phyloP scores from a whole-genome alignment of 2,329 filamentous ascomycete species.

The Pseudovirgaria hyperparasitica region DNA sequence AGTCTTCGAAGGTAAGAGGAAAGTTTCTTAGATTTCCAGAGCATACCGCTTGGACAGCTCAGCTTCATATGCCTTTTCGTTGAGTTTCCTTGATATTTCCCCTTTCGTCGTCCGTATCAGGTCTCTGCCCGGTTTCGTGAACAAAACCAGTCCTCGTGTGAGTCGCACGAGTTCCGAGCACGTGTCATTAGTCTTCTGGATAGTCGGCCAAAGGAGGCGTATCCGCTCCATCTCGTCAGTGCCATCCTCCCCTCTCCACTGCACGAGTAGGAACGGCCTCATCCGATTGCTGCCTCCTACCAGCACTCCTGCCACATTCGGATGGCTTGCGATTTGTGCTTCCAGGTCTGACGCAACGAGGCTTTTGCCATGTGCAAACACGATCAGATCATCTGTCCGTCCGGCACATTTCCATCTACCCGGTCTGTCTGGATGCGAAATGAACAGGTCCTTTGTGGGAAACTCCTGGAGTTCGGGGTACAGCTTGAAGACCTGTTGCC shows the following conservation, averaged over 20 bases:
- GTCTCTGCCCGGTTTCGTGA: slow-evolving; percentile 3
- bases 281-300: slow-evolving; percentile 5
- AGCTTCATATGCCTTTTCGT: slow-evolving; percentile 4
- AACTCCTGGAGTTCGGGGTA: slow-evolving; percentile 10
- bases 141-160: slow-evolving; percentile 3
- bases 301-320: slow-evolving; percentile 3
- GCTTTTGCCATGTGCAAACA: slow-evolving; percentile 40
- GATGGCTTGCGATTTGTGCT: slow-evolving; percentile 1
- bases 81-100: slow-evolving; percentile 1
- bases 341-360: slow-evolving; percentile 10
- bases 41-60: slow-evolving; percentile 5
- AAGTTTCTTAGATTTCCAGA: too few relatives aligned
- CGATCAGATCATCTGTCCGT: slow-evolving; percentile 34
- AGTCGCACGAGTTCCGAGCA: slow-evolving; percentile 2
- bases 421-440: slow-evolving; percentile 9
- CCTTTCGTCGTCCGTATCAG: slow-evolving; percentile 5
- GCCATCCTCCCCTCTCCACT: slow-evolving; percentile 4
- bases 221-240: slow-evolving; percentile 1
- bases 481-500: slow-evolving; percentile 10
- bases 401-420: slow-evolving; percentile 12
- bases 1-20: too few relatives aligned
- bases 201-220: slow-evolving; percentile 3
- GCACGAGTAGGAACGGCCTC: slow-evolving; percentile 5
- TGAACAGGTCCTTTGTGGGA: slow-evolving; percentile 12
- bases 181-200: slow-evolving; percentile 5